phyloP scores from a whole-genome alignment of 2,329 filamentous ascomycete species.

The Botrytis tulipae region DNA sequence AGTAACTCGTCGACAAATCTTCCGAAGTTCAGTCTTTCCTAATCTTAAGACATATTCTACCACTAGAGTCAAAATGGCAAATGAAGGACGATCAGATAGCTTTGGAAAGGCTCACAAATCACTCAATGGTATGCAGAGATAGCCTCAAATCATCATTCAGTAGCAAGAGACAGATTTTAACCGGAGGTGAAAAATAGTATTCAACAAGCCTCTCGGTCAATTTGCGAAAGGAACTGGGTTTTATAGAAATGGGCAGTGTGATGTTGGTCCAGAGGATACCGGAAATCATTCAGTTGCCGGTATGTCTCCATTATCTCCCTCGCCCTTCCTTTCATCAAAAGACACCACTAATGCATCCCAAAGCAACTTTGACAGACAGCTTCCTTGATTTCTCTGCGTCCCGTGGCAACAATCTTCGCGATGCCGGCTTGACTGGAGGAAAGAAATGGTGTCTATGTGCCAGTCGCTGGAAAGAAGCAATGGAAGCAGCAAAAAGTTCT shows the following conservation, averaged over 20 bases:
- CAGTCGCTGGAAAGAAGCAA: slow-evolving; percentile 56
- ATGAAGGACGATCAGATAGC: background rate
- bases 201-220: slow-evolving; percentile 56
- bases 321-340: background rate
- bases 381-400: slow-evolving; percentile 61
- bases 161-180: background rate
- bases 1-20: background rate
- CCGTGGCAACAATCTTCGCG: slow-evolving; percentile 57
- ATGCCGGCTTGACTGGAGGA: slow-evolving; percentile 53
- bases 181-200: slow-evolving; percentile 43
- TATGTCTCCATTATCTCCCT: slow-evolving; percentile 9
- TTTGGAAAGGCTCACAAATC: slow-evolving; percentile 17
- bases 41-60: background rate
- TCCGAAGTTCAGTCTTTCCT: background rate
- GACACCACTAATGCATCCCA: background rate
- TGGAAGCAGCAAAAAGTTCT: slow-evolving; percentile 26
- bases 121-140: slow-evolving; percentile 23
- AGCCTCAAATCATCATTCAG: slow-evolving; percentile 11
- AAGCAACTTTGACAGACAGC: slow-evolving; percentile 54
- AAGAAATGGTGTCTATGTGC: slow-evolving; percentile 65
- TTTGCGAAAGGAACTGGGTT: slow-evolving; percentile 60
- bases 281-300: slow-evolving; percentile 60
- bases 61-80: background rate
- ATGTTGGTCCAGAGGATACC: slow-evolving; percentile 49
- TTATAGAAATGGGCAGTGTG: slow-evolving; percentile 60